Percentiles rank a stretch among this genome's conserved stretches.
These are phyloP conservation scores for Osmanthus fragrans DNA, from an alignment of 257 asterid species.

Conservation along the genomic window DNA sequence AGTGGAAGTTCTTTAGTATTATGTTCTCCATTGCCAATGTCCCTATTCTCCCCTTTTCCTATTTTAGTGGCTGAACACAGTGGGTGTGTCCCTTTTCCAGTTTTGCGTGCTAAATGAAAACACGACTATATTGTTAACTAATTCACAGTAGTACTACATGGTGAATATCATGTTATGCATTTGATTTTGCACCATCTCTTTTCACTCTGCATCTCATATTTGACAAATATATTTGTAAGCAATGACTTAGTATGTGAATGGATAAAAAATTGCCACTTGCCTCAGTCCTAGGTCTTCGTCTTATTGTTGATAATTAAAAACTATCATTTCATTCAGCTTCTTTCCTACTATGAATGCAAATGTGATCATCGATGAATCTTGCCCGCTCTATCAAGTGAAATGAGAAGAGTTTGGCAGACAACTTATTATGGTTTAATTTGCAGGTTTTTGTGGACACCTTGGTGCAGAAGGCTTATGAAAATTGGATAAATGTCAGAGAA, in stretches of 20 bases:
- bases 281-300: not conserved
- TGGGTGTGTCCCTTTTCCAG: not conserved
- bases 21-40: no score
- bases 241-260: not conserved
- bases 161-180: not conserved
- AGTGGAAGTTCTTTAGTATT: not conserved
- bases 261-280: not conserved
- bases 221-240: not conserved
- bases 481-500: conserved; percentile 84
- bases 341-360: not conserved
- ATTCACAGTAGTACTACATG: not conserved
- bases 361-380: not conserved
- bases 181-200: conserved; percentile 9
- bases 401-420: no score
- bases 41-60: not conserved
- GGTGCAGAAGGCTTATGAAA: conserved; percentile 92
- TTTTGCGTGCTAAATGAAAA: not conserved
- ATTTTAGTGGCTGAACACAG: not conserved
- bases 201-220: not conserved
- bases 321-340: not conserved
- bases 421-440: conserved; percentile 22
- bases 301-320: not conserved
- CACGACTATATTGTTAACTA: not conserved
- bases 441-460: conserved; percentile 81
- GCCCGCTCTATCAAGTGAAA: no score